Evolutionary conservation across 2,329 filamentous ascomycete genomes (phyloP).

Genomic region (Venturia effusa): DNA sequence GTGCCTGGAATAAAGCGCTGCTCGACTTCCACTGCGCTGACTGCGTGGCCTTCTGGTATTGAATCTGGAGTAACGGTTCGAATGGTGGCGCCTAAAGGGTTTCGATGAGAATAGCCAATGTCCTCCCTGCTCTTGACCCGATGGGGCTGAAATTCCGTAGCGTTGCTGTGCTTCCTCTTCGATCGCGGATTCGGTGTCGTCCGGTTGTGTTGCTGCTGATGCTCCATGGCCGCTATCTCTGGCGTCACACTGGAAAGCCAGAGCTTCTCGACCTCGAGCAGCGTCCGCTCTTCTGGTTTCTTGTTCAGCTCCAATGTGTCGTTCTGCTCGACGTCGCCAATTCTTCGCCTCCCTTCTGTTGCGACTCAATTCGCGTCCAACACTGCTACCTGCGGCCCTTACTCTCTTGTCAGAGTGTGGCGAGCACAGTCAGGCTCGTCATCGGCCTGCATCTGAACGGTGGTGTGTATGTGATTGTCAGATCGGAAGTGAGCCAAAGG

Average conservation of each 20-base stretch:
- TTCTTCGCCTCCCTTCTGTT: background rate
- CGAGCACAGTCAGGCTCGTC: conserved; percentile 2
- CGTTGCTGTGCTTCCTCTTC: background rate
- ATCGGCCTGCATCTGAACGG: conserved; percentile 5
- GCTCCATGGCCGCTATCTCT: background rate
- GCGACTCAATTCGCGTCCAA: background rate
- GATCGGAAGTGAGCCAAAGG: background rate
- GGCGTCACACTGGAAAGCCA: conserved; percentile 5
- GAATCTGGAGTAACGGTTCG: conserved; percentile 57
- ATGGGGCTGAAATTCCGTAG: background rate
- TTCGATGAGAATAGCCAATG: background rate
- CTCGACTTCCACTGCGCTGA: background rate
- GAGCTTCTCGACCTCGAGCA: conserved; percentile 12
- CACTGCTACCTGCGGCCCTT: background rate
- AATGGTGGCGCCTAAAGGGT: conserved; percentile 30
- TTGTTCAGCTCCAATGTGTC: conserved; percentile 6
- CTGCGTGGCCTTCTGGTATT: conserved; percentile 14
- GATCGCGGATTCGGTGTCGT: background rate
- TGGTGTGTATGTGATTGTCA: background rate
- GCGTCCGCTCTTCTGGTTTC: conserved; percentile 3
- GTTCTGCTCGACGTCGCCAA: background rate
- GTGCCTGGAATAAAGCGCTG: conserved; percentile 12
- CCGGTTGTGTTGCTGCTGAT: conserved; percentile 3
- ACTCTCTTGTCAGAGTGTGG: background rate
- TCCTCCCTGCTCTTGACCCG: conserved; percentile 9